Base-by-base conservation (phyloP, 2,329 filamentous ascomycete species). In the Fusarium sp. region DNA sequence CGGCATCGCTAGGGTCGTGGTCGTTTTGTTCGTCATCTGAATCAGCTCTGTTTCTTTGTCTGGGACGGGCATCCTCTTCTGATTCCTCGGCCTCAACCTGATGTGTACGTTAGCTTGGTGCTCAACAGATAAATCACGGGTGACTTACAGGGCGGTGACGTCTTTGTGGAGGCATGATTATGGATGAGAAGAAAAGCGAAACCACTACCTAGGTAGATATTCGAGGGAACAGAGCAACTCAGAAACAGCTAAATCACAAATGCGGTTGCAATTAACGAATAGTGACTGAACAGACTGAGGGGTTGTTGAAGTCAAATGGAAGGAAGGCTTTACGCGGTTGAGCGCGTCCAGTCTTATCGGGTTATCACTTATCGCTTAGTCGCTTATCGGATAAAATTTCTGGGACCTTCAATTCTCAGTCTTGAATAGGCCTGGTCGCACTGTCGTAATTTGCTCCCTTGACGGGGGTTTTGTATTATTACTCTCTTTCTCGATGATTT, bases 1-100 rank as follows among this genome's bases (percentile, higher is more conserved):
- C 77, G 6, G 80, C 78, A 5, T 81, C 80, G n/a, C 80, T 83
- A 7, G 80, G 80, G 8, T 79, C 79, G 42, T 76, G 70, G 30
- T 72, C 78, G 16, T 70, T 74, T 34, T 78, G 77, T 6, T 66
- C 41, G 3, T 37, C 79, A 45, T 77, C 78, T n/a, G 69, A 78
- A 32, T 67, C 71, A 20, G 74, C 68, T 46, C 70, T 71, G 53
- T 75, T 75, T 42, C 79, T 76, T 68, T 80, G 80, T 21, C 74
- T 74, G 7, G 77, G 76, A 10, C 76, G 76, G 13, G 68, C 69
- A 23, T 78, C 74, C 56, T 80, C 77, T 13, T 81, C 79, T 11
- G 72, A 48, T 16, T 80, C 79, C 12, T 79, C 78, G 34, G 73
- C 74, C 27, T 76, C 73, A 25, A 65, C 55, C 74, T 76, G 27